Conservation (phyloP, 306 rosid genomes). For the Potentilla sterilis region DNA sequence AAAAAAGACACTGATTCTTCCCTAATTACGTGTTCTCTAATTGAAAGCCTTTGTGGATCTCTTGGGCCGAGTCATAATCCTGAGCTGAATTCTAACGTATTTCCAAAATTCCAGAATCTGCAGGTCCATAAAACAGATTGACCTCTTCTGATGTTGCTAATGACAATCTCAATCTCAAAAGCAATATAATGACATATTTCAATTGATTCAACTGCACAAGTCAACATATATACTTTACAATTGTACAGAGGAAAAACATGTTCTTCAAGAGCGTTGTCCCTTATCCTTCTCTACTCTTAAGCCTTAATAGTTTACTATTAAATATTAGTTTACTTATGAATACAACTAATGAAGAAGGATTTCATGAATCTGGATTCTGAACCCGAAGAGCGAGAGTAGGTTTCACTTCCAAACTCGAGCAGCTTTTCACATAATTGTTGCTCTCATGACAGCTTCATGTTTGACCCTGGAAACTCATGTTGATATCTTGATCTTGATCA, state of each 20-base stretch:
- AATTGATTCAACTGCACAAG: neutral
- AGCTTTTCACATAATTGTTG: neutral
- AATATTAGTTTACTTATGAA: neutral
- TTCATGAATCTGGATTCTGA: neutral
- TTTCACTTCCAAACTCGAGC: constrained; percentile 14
- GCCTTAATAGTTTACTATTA: too few species aligned
- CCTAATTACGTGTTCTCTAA: too few species aligned
- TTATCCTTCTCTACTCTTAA: neutral
- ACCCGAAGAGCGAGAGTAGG: neutral
- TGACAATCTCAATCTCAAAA: neutral
- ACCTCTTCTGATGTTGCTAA: neutral
- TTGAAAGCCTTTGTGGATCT: neutral
- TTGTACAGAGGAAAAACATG: neutral
- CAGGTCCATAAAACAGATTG: neutral
- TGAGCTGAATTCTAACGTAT: neutral
- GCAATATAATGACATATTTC: neutral
- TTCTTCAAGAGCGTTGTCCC: constrained; percentile 4
- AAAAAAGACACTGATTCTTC: too few species aligned
- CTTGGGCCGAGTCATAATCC: neutral
- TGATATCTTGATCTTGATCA: constrained; percentile 14
- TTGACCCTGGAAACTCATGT: constrained; percentile 27
- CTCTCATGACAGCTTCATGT: constrained; percentile 2
- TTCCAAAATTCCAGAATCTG: neutral
- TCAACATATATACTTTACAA: neutral
- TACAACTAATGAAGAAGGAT: neutral